Evolutionary conservation across 345 rosid species (phyloP).

Genomic region (Reutealis trisperma): DNA sequence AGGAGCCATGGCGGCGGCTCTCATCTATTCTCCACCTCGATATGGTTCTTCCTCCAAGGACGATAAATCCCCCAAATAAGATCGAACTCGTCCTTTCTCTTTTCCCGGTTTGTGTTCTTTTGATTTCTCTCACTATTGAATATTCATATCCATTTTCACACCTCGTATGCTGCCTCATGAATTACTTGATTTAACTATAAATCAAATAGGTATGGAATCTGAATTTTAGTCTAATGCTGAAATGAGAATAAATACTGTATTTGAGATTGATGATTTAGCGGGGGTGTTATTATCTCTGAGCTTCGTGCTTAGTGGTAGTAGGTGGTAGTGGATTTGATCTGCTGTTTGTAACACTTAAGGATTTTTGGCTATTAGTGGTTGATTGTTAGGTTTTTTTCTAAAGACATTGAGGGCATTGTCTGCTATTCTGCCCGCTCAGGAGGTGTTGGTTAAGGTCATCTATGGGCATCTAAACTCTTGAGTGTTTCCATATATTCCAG

Average conservation of each 20-base stretch:
- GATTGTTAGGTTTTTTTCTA: neutral
- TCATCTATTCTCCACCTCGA: conserved; percentile 62
- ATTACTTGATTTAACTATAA: neutral
- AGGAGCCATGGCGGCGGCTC: conserved; percentile 65
- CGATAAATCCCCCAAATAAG: conserved; percentile 4
- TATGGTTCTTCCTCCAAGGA: conserved; percentile 17
- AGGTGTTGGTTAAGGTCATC: neutral
- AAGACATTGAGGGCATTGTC: neutral
- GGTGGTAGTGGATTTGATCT: neutral
- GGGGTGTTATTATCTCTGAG: neutral
- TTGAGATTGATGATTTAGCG: too few relatives aligned
- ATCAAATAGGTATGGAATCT: neutral
- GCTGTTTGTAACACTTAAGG: neutral
- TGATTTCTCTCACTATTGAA: neutral
- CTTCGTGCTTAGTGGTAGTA: neutral
- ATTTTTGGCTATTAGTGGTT: neutral
- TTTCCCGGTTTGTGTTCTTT: neutral
- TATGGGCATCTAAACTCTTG: neutral
- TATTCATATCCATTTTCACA: too few relatives aligned
- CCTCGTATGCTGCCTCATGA: too few relatives aligned
- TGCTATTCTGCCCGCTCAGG: neutral
- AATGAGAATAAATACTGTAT: neutral
- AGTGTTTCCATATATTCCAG: too few relatives aligned
- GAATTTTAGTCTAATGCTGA: neutral
- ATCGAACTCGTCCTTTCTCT: neutral